Evolutionary conservation across 768 basidiomycete genomes (phyloP).

Genomic region (Rhizopogon rudus): DNA sequence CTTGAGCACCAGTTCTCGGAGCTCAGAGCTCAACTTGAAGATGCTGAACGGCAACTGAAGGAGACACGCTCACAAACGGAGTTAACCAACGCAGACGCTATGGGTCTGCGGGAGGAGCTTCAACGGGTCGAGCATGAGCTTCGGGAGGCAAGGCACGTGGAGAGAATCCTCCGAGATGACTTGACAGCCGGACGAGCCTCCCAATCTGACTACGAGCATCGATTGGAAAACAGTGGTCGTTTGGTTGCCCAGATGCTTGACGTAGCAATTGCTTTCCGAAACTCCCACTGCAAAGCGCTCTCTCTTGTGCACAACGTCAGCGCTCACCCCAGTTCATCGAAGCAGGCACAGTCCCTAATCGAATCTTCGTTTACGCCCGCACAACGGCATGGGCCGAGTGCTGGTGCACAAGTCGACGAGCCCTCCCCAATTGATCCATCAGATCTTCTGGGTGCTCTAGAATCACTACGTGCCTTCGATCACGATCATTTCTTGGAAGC

Average conservation of each 20-base stretch:
- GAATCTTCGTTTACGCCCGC: slow-evolving; percentile 47
- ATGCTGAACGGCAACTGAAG: slow-evolving; percentile 56
- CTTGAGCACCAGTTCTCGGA: slow-evolving; percentile 85
- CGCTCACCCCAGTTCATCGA: slow-evolving; percentile 45
- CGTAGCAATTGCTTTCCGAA: slow-evolving; percentile 72
- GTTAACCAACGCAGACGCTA: slow-evolving; percentile 61
- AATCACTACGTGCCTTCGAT: slow-evolving; percentile 68
- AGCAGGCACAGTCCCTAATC: slow-evolving; percentile 37
- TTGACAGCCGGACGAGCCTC: slow-evolving; percentile 64
- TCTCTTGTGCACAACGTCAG: slow-evolving; percentile 54
- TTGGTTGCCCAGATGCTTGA: slow-evolving; percentile 80
- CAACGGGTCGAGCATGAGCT: slow-evolving; percentile 68
- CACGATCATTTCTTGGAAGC: slow-evolving; percentile 84
- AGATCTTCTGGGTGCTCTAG: slow-evolving; percentile 65
- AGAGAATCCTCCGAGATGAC: slow-evolving; percentile 70
- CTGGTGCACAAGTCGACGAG: slow-evolving; percentile 51
- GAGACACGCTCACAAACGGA: slow-evolving; percentile 57
- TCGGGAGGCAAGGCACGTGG: slow-evolving; percentile 59
- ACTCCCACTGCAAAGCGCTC: slow-evolving; percentile 70
- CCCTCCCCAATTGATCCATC: slow-evolving; percentile 76
- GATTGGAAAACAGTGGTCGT: slow-evolving; percentile 58
- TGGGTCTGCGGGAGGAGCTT: slow-evolving; percentile 68
- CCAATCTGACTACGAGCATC: slow-evolving; percentile 62
- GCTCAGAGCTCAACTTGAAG: slow-evolving; percentile 57
- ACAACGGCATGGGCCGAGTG: slow-evolving; percentile 34